These are phyloP conservation scores for Gonapodya prolifera DNA, from an alignment of 192 early-diverging fungal genomes.

Conservation along the genomic window DNA sequence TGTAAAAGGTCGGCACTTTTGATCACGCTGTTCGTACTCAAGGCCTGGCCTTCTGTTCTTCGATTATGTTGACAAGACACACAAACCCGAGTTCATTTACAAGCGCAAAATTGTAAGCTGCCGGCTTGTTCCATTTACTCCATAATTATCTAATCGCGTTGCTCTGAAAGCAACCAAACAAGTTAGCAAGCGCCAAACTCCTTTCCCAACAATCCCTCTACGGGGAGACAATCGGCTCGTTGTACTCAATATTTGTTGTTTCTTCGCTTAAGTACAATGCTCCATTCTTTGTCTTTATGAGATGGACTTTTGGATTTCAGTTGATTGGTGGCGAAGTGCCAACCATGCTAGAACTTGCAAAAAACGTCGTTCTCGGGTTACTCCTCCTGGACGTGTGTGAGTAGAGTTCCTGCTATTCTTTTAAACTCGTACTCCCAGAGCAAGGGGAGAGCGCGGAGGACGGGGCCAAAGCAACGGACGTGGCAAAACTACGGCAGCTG, in stretches of 20 bases:
- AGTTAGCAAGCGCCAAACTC: not conserved
- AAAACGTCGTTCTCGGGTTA: not conserved
- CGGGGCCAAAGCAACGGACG: too few relatives aligned
- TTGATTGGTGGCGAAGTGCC: not conserved
- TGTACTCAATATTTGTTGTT: not conserved
- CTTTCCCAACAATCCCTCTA: not conserved
- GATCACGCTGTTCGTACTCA: not conserved
- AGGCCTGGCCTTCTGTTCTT: not conserved
- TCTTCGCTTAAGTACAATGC: not conserved
- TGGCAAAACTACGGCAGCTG: not conserved
- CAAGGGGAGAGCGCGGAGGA: too few relatives aligned
- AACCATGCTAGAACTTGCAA: not conserved
- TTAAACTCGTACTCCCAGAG: too few relatives aligned
- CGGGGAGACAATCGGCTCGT: not conserved
- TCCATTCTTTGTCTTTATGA: not conserved
- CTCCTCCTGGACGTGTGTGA: not conserved
- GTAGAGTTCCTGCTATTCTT: too few relatives aligned
- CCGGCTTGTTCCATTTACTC: not conserved
- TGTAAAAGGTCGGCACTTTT: not conserved
- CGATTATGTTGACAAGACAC: not conserved
- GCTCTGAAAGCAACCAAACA: not conserved
- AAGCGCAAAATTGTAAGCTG: not conserved
- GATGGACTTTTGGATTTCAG: not conserved
- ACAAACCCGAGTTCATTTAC: not conserved
- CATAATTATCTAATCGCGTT: not conserved